These are phyloP conservation scores for Castanea crenata DNA, from an alignment of 306 rosid genomes.

Conservation along the genomic window DNA sequence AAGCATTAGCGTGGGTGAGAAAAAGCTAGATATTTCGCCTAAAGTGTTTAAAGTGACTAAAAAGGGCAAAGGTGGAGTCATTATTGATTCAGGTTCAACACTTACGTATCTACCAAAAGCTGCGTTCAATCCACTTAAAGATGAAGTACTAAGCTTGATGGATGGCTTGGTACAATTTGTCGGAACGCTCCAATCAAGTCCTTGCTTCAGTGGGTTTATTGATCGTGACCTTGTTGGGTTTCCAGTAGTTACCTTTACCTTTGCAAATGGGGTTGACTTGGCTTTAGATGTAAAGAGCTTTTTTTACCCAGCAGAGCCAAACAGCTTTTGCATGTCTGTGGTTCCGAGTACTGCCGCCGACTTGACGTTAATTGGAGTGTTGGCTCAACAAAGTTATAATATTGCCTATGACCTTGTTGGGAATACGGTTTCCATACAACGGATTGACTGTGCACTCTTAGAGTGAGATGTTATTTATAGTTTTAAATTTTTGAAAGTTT, in stretches of 20 bases:
- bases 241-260: no score
- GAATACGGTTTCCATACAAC: no score
- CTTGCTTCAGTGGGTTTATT: conserved; percentile 27
- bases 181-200: background rate
- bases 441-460: background rate
- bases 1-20: conserved; percentile 5
- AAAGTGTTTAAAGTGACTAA: conserved; percentile 16
- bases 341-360: background rate
- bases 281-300: background rate
- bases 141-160: no score
- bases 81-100: conserved; percentile 37
- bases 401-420: no score
- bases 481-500: no score
- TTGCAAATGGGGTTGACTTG: no score
- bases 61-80: conserved; percentile 37
- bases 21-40: conserved; percentile 27
- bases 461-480: no score
- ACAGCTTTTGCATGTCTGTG: conserved; percentile 27
- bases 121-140: background rate
- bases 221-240: no score
- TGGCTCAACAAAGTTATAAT: conserved; percentile 17
- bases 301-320: no score
- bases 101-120: conserved; percentile 15
- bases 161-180: background rate
- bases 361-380: conserved; percentile 18